Evolutionary conservation across 352 stramenopile genomes (phyloP).

Genomic region (Pythium vanterpoolii): DNA sequence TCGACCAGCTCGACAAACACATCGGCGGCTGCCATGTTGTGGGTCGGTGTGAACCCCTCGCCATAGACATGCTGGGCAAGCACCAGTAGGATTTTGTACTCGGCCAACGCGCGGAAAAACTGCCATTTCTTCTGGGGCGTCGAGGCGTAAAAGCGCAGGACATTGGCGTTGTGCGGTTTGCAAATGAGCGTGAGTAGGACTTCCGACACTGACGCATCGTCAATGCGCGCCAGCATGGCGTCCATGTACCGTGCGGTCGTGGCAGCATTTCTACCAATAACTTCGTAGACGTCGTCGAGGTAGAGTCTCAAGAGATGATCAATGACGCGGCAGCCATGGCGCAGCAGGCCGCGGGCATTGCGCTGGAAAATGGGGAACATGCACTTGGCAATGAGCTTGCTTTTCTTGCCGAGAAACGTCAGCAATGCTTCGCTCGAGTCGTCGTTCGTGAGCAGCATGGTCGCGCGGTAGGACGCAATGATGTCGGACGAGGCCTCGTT

Average conservation of each 20-base stretch:
- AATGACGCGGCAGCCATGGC: slow-evolving; percentile 85
- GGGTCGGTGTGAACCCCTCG: slow-evolving; percentile 49
- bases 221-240: slow-evolving; percentile 78
- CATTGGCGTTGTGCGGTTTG: slow-evolving; percentile 72
- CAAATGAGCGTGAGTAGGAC: slow-evolving; percentile 85
- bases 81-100: slow-evolving; percentile 88
- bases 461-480: slow-evolving; percentile 77
- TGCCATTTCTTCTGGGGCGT: slow-evolving; percentile 83
- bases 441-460: slow-evolving; percentile 88
- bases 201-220: slow-evolving; percentile 81
- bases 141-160: slow-evolving; percentile 65
- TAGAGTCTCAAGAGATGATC: slow-evolving; percentile 85
- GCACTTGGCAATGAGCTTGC: slow-evolving; percentile 67
- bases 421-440: slow-evolving; percentile 76
- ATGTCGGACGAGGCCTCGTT: slow-evolving; percentile 58
- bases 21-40: slow-evolving; percentile 81
- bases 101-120: slow-evolving; percentile 81
- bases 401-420: slow-evolving; percentile 80
- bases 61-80: slow-evolving; percentile 79
- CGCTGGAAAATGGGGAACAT: slow-evolving; percentile 80
- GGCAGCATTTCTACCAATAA: slow-evolving; percentile 54
- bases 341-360: slow-evolving; percentile 70
- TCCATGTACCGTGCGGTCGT: slow-evolving; percentile 81
- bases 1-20: slow-evolving; percentile 89
- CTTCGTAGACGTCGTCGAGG: slow-evolving; percentile 86